Conservation (phyloP, 306 rosid species). For the Cucurbita argyrosperma region DNA sequence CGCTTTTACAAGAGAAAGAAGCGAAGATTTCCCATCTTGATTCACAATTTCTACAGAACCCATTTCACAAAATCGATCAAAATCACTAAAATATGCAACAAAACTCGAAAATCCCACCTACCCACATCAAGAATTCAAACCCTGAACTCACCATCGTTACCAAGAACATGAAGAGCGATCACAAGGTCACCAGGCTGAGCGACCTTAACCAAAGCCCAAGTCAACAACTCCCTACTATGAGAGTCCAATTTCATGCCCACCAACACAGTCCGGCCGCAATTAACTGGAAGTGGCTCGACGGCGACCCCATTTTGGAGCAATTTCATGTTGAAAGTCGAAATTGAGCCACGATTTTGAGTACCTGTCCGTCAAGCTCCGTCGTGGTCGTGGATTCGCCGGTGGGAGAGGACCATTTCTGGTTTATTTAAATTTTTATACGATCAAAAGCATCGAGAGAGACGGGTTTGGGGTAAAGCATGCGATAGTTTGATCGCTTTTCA, state of each 20-base stretch:
- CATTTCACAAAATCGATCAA: constrained; percentile 18
- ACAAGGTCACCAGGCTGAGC: constrained; percentile 77
- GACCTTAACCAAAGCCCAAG: constrained; percentile 92
- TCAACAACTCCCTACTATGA: constrained; percentile 67
- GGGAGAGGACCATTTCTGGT: not conserved
- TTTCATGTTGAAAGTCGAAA: constrained; percentile 4
- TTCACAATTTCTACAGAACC: constrained; percentile 47
- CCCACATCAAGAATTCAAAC: not conserved
- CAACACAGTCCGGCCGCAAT: constrained; percentile 45
- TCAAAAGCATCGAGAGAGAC: constrained; percentile 1
- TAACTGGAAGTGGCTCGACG: constrained; percentile 18
- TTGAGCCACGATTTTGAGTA: not conserved
- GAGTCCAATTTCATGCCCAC: constrained; percentile 80
- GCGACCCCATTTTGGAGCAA: constrained; percentile 23
- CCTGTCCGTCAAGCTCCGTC: constrained; percentile 10
- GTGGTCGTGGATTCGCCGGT: constrained; percentile 17
- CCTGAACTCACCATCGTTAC: constrained; percentile 35
- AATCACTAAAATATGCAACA: not conserved
- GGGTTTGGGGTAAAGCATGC: constrained; percentile 4
- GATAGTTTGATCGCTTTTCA: not conserved
- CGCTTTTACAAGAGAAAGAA: constrained; percentile 77
- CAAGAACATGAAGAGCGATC: constrained; percentile 81
- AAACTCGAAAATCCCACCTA: not conserved
- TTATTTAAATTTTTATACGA: not conserved
- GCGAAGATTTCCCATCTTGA: constrained; percentile 66